A percentile compares a stretch with the other conserved stretches of the same genome.
Evolutionary conservation across 1,284 basidiomycete species (phyloP).

Genomic region (Ganoderma boninense): DNA sequence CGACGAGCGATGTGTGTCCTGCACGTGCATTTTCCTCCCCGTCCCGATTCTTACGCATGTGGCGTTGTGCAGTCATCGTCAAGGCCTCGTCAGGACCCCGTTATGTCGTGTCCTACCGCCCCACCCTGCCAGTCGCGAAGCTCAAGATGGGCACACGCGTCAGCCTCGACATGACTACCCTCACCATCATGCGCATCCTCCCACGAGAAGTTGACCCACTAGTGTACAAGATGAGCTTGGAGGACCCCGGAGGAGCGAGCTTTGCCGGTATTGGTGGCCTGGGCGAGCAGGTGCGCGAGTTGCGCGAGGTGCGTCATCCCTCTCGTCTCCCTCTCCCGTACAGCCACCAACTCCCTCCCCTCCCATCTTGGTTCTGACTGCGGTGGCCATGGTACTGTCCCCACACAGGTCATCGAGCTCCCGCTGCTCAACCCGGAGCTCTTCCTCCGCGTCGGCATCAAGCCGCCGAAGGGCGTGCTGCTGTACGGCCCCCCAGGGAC

Average conservation of each 20-base stretch:
- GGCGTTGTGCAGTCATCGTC: conserved; percentile 82
- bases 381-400: no score
- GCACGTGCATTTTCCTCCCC: neutral
- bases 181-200: conserved; percentile 98
- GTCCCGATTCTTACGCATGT: no score
- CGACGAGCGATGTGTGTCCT: conserved; percentile 90
- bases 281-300: conserved; percentile 94
- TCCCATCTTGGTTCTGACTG: no score
- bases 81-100: conserved; percentile 98
- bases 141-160: conserved; percentile 96
- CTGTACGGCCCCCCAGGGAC: conserved; percentile 95
- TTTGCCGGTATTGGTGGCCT: conserved; percentile 99
- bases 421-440: conserved; percentile 96
- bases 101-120: conserved; percentile 98
- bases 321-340: neutral
- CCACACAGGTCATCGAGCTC: conserved; percentile 88
- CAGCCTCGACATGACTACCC: conserved; percentile 98
- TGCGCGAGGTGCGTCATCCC: conserved; percentile 79
- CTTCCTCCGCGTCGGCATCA: conserved; percentile 95
- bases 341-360: neutral
- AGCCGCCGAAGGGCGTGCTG: conserved; percentile 93
- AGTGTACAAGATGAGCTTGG: conserved; percentile 99
- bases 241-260: conserved; percentile 94
- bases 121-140: conserved; percentile 90
- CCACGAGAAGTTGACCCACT: conserved; percentile 98